Evolutionary conservation across 441 rosid species (phyloP), one percentile per base, ranked within the genome.

Genomic region (Croton laevigatus): DNA sequence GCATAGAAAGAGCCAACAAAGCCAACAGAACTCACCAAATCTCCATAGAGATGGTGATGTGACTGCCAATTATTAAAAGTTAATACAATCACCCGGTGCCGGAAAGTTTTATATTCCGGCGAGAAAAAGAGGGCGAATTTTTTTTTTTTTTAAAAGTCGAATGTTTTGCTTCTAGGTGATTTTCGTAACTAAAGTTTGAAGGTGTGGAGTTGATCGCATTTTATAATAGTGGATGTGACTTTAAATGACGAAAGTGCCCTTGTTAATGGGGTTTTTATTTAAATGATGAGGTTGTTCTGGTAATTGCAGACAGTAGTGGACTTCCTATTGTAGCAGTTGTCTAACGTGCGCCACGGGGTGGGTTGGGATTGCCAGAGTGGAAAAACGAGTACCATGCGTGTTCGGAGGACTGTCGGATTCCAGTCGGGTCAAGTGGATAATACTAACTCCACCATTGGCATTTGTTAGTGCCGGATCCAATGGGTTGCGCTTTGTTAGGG

Each of bases 341-440:
- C 80, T 71, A 71, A 53, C 65, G 62, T 73, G 78, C 72, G 53
- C 82, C 27, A 10, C 2, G 17, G 60, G 63, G 44, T 38, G 64
- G 66, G 66, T 68, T 7, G 36, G 38, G 20, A 19, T n/a, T 49
- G 54, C 54, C 54, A 69, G 78, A 49, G 83, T 69, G 83, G 79
- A 78, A 48, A 68, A 74, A 44, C 32, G 62, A 70, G 65, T 53
- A 63, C 65, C 88, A 82, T 78, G 77, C 85, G 59, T 55, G 79
- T 87, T 84, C 81, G 85, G 80, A 65, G 62, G 22, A 71, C 5
- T 74, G 89, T 81, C 81, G 82, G 88, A 49, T 40, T 8, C 44
- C 44, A 40, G 44, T 40, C 44, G 44, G 44, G 44, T 9, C 44
- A 40, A 40, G 10, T 40, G 44, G 44, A 40, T 40, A 40, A 40